These are phyloP conservation scores for Stemphylium vesicarium DNA, from an alignment of 2,329 filamentous ascomycete genomes.

Conservation along the genomic window DNA sequence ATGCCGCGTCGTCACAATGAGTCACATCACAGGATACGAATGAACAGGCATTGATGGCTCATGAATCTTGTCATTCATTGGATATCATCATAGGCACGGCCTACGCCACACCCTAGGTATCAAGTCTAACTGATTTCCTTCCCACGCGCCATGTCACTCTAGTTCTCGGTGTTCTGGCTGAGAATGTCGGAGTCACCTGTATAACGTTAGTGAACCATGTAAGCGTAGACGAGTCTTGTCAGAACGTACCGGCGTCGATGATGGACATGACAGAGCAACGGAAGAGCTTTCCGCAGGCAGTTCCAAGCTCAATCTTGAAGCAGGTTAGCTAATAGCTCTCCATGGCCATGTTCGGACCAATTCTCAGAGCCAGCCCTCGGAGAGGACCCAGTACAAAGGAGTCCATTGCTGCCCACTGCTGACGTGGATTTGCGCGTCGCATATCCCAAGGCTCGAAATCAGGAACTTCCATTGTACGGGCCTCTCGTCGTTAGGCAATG, in stretches of 20 bases:
- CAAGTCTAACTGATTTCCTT: slow-evolving; percentile 27
- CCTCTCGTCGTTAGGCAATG: slow-evolving; percentile 49
- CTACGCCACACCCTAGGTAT: slow-evolving; percentile 33
- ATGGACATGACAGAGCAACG: slow-evolving; percentile 97
- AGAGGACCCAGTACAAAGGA: slow-evolving; percentile 32
- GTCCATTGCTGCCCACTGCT: neutral
- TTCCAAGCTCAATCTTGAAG: slow-evolving; percentile 92
- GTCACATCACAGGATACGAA: slow-evolving; percentile 12
- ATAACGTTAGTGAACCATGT: slow-evolving; percentile 18
- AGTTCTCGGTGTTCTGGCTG: slow-evolving; percentile 66
- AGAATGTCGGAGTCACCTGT: slow-evolving; percentile 87
- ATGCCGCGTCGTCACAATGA: neutral
- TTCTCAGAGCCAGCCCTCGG: slow-evolving; percentile 78
- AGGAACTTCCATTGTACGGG: slow-evolving; percentile 7
- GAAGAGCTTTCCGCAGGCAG: slow-evolving; percentile 99
- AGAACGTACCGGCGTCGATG: slow-evolving; percentile 76
- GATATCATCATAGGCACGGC: slow-evolving; percentile 29
- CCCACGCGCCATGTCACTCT: slow-evolving; percentile 15
- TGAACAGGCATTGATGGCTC: slow-evolving; percentile 22
- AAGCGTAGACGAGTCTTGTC: neutral
- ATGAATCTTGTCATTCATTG: slow-evolving; percentile 37
- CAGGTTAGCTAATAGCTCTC: slow-evolving; percentile 76
- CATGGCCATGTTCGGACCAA: slow-evolving; percentile 83
- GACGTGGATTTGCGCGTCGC: neutral
- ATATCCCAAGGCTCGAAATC: slow-evolving; percentile 4